Conservation (phyloP, 495 filamentous ascomycete species). For the Penicillium psychrofluorescens region DNA sequence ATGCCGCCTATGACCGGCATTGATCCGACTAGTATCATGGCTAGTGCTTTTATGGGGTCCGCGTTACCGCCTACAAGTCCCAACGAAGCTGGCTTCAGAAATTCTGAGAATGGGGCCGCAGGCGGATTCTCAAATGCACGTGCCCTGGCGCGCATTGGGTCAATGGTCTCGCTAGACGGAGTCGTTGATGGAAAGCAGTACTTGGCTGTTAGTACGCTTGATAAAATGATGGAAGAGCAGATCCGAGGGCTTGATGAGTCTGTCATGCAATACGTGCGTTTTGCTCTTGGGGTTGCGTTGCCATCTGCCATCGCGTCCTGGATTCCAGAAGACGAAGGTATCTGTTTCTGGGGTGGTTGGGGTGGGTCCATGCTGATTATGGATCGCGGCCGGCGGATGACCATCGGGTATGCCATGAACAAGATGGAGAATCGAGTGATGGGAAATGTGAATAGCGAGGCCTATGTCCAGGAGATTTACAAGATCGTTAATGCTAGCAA, state of each 20-base stretch:
- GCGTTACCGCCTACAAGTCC: neutral
- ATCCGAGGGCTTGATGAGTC: constrained; percentile 26
- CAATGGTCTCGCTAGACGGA: constrained; percentile 22
- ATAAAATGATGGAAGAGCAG: constrained; percentile 32
- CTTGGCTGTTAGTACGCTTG: constrained; percentile 23
- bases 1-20: neutral
- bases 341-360: constrained; percentile 38
- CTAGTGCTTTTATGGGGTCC: constrained; percentile 7
- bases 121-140: constrained; percentile 32
- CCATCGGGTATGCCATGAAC: constrained; percentile 40
- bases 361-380: constrained; percentile 36
- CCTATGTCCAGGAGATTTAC: constrained; percentile 31
- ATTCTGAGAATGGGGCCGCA: constrained; percentile 16
- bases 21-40: constrained; percentile 8
- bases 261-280: constrained; percentile 13
- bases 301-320: constrained; percentile 9
- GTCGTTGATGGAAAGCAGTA: constrained; percentile 22
- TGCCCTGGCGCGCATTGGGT: constrained; percentile 20
- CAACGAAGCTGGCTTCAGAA: constrained; percentile 11
- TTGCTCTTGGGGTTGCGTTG: constrained; percentile 32
- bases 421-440: constrained; percentile 22
- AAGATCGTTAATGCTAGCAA: constrained; percentile 10
- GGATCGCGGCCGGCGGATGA: constrained; percentile 33
- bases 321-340: constrained; percentile 17
- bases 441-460: constrained; percentile 21